These are phyloP conservation scores for Dendrobium huoshanense DNA, from an alignment of 106 monocot species.

Conservation along the genomic window DNA sequence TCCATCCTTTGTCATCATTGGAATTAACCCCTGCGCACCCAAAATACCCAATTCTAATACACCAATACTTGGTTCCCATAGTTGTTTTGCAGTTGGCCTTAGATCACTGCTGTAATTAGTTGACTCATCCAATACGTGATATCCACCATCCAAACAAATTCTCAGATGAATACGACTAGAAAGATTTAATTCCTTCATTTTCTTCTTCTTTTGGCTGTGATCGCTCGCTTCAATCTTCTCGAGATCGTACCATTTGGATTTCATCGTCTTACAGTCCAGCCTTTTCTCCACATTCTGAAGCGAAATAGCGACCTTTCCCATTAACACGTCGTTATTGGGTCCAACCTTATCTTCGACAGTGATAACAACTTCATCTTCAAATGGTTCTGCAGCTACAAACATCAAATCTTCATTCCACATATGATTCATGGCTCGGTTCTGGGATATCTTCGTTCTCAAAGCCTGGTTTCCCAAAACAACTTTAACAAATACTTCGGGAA, in stretches of 20 bases:
- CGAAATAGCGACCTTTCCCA: constrained; percentile 5
- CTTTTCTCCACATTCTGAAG: constrained; percentile 13
- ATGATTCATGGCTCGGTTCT: background rate
- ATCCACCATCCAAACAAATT: constrained; percentile 16
- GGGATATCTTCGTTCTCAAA: background rate
- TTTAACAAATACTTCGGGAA: constrained; percentile 27
- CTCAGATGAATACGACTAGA: constrained; percentile 12
- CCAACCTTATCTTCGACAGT: constrained; percentile 8
- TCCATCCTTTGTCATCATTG: constrained; percentile 4
- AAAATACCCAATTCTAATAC: constrained; percentile 10
- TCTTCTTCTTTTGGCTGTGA: background rate
- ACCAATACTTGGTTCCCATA: constrained; percentile 9
- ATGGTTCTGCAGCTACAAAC: constrained; percentile 8
- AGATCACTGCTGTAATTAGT: constrained; percentile 15
- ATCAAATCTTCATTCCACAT: constrained; percentile 16
- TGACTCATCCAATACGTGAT: constrained; percentile 12
- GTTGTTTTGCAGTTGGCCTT: constrained; percentile 6
- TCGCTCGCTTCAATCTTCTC: background rate
- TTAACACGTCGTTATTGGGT: constrained; percentile 5
- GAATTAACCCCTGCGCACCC: constrained; percentile 4
- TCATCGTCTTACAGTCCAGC: constrained; percentile 12
- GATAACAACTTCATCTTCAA: constrained; percentile 7
- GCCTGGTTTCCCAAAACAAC: constrained; percentile 7
- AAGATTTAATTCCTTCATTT: background rate
- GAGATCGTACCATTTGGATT: constrained; percentile 10